These are phyloP conservation scores for Crithidia thermophila DNA, from an alignment of 208 protist genomes.

Conservation along the genomic window DNA sequence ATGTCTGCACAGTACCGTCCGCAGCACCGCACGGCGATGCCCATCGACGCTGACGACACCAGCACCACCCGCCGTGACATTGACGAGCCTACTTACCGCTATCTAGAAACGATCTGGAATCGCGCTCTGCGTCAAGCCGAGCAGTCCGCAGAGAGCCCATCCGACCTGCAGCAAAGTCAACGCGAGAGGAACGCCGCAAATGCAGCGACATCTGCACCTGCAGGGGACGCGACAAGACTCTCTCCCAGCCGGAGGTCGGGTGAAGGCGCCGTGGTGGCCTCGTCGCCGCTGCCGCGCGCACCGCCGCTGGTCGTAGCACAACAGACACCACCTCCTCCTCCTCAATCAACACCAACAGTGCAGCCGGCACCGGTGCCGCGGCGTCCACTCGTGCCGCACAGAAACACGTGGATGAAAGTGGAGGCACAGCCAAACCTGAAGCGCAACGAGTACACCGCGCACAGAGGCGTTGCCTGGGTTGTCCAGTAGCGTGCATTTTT, in stretches of 20 bases:
- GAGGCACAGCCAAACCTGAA: slow-evolving; percentile 40
- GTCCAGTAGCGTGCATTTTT: slow-evolving; percentile 29
- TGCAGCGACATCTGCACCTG: neutral
- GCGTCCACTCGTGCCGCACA: slow-evolving; percentile 1
- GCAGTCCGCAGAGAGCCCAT: neutral
- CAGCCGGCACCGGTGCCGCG: neutral
- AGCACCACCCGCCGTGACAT: neutral
- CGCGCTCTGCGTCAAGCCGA: slow-evolving; percentile 15
- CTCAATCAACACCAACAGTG: neutral
- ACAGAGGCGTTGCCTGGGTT: slow-evolving; percentile 58
- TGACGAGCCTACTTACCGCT: slow-evolving; percentile 14
- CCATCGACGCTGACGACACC: neutral
- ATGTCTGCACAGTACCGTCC: neutral
- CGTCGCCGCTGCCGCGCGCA: slow-evolving; percentile 5
- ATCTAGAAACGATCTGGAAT: slow-evolving; percentile 22
- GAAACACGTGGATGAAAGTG: slow-evolving; percentile 14
- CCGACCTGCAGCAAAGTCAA: neutral
- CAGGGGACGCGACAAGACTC: neutral
- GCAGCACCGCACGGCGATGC: neutral
- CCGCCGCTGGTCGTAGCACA: neutral
- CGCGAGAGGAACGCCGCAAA: neutral
- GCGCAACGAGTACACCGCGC: slow-evolving; percentile 24
- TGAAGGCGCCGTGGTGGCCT: neutral
- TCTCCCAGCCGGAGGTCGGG: neutral
- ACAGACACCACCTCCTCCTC: neutral